Conservation (phyloP, 768 basidiomycete genomes). For the Rhizopogon vinicolor region DNA sequence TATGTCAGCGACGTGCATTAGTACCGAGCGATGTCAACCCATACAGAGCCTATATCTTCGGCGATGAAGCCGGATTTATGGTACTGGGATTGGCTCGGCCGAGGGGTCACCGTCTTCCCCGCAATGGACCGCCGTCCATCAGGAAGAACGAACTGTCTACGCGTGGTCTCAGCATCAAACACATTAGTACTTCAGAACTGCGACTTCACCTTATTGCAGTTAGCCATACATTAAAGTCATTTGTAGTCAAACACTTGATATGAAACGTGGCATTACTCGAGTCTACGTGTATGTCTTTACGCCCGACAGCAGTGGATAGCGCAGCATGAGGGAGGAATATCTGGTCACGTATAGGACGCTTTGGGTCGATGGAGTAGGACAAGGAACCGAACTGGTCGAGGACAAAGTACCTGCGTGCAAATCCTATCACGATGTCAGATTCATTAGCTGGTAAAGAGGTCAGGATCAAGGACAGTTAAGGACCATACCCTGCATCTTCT, state of each 20-base stretch:
- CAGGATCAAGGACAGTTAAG: neutral
- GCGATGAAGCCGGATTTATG: slow-evolving; percentile 47
- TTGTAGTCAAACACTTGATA: slow-evolving; percentile 66
- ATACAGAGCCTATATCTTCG: slow-evolving; percentile 65
- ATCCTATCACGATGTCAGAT: slow-evolving; percentile 42
- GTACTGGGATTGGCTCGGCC: slow-evolving; percentile 41
- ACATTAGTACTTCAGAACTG: neutral
- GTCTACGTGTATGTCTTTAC: slow-evolving; percentile 80
- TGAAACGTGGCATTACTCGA: slow-evolving; percentile 75
- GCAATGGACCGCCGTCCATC: slow-evolving; percentile 32
- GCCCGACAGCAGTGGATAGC: slow-evolving; percentile 69
- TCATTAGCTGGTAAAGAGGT: neutral
- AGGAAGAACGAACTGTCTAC: slow-evolving; percentile 57
- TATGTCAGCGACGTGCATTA: slow-evolving; percentile 1
- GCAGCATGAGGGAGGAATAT: slow-evolving; percentile 64
- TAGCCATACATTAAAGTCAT: slow-evolving; percentile 77
- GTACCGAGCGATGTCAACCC: slow-evolving; percentile 17
- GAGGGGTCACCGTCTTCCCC: slow-evolving; percentile 26
- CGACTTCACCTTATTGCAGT: slow-evolving; percentile 57
- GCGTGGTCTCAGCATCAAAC: neutral
- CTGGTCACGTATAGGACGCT: slow-evolving; percentile 67
- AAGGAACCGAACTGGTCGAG: slow-evolving; percentile 66
- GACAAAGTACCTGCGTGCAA: slow-evolving; percentile 79
- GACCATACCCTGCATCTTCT: slow-evolving; percentile 73
- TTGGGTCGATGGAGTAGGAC: slow-evolving; percentile 70